Evolutionary conservation across 441 rosid genomes (phyloP), one percentile per base, ranked within the genome.

Genomic region (Gossypium gossypioides): DNA sequence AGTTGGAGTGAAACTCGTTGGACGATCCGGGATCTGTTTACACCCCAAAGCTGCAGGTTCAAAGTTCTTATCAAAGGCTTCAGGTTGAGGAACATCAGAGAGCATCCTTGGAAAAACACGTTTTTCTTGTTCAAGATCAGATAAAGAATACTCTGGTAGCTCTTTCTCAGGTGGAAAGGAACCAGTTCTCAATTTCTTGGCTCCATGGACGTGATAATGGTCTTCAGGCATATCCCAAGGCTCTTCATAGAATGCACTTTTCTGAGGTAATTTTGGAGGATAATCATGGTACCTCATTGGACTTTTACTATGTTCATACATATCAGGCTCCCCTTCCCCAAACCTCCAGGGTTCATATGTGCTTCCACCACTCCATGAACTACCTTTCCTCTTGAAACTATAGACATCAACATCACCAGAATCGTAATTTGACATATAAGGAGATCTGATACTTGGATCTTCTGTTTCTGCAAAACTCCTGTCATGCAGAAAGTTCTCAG

Each of bases 141-240:
- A 82, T 81, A 80, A 76, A 58, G 86, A 81, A 79, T 87, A 87
- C 79, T 88, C 96, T 60, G 88, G 87, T 22, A 85, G 87, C 84
- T 90, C 94, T 68, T 80, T 78, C 63, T 92, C 97, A 25, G 86
- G 83, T 81, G 81, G 88, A 76, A 80, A 80, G 63, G 91, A 79
- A 76, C 86, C 77, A 32, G 84, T 88, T 85, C 84, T 92, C 78
- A 83, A 69, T 80, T 87, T 92, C 84, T 94, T 94, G 68, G 84
- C 68, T 65, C 86, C 93, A 63, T 74, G 94, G 74, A 81, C 72
- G 68, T 78, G 72, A 79, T 86, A 84, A 18, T 82, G 75, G 77
- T 92, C 97, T 77, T 90, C 97, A 3, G 88, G 83, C 74, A 85
- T 72, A 78, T 88, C 97, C 94, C 97, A 84, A 51, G 83, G 88